These are phyloP conservation scores for Arthrobotrys sinensis DNA, from an alignment of 2,329 filamentous ascomycete species.

Conservation along the genomic window DNA sequence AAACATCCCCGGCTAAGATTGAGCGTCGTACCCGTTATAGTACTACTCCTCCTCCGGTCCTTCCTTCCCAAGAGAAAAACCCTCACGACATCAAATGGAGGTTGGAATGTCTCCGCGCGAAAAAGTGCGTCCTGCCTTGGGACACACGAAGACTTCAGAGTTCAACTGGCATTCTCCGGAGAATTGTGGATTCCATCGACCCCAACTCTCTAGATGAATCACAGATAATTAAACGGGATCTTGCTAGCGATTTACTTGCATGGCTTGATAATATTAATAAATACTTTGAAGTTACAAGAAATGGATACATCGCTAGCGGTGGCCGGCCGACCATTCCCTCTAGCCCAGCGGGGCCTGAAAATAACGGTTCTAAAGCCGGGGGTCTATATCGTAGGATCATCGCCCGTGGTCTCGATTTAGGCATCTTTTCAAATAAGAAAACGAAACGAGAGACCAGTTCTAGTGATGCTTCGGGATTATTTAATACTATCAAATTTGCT, in stretches of 20 bases:
- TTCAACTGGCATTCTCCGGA: not conserved
- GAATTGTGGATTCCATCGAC: constrained; percentile 24
- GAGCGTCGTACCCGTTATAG: not conserved
- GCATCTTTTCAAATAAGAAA: not conserved
- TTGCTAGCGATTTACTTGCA: not conserved
- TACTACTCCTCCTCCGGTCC: not conserved
- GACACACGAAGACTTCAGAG: constrained; percentile 7
- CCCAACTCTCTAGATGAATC: not conserved
- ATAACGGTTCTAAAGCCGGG: not conserved
- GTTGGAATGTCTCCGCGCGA: not conserved
- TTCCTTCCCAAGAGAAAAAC: not conserved
- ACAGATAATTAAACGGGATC: constrained; percentile 9
- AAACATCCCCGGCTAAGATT: not conserved
- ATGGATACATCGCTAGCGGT: not conserved
- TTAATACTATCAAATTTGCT: not conserved
- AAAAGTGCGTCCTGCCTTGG: not conserved
- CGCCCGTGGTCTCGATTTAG: too few relatives aligned
- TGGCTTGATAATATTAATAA: constrained; percentile 6
- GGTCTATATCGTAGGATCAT: too few relatives aligned
- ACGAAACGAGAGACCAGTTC: not conserved
- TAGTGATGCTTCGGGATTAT: not conserved
- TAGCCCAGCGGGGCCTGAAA: not conserved
- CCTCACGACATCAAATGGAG: not conserved
- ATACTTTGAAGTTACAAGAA: not conserved
- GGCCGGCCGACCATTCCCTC: not conserved